phyloP scores from a whole-genome alignment of 306 rosid genomes.

The Biancaea sappan region DNA sequence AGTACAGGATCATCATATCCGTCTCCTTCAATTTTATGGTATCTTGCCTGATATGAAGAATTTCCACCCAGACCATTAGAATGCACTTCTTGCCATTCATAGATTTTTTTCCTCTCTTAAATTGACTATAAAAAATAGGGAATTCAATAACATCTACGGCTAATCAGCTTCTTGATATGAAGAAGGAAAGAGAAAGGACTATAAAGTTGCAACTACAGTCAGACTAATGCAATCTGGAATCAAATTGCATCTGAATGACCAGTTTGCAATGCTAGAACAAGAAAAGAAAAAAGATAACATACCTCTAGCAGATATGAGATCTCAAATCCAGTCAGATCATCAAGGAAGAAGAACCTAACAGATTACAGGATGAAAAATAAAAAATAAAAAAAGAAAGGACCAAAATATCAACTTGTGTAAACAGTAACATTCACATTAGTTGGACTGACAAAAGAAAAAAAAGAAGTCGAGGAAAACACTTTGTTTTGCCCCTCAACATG shows the following conservation, averaged over 20 bases:
- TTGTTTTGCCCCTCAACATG: not conserved
- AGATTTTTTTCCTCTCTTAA: not conserved
- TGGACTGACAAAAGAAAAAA: not conserved
- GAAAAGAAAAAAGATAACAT: slow-evolving; percentile 21
- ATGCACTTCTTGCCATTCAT: not conserved
- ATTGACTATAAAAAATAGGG: not conserved
- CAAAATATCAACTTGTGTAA: slow-evolving; percentile 22
- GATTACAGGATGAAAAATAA: slow-evolving; percentile 15
- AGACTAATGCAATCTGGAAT: slow-evolving; percentile 15
- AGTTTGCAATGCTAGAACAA: slow-evolving; percentile 21
- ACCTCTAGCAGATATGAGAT: slow-evolving; percentile 81
- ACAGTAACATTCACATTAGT: slow-evolving; percentile 18
- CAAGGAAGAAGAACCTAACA: slow-evolving; percentile 91
- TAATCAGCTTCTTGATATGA: slow-evolving; percentile 7
- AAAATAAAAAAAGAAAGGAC: not conserved
- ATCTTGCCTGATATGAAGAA: too few relatives aligned
- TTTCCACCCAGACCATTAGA: slow-evolving; percentile 2
- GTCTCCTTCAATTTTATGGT: too few relatives aligned
- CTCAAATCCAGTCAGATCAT: slow-evolving; percentile 90
- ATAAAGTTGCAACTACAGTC: slow-evolving; percentile 18
- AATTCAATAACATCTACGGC: not conserved
- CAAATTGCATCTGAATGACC: slow-evolving; percentile 17
- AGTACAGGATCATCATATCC: not conserved
- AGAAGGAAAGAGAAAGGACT: slow-evolving; percentile 10
- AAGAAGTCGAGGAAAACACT: not conserved